These are phyloP conservation scores for Neurospora crassa DNA, from an alignment of 2,329 filamentous ascomycete species.

Conservation along the genomic window DNA sequence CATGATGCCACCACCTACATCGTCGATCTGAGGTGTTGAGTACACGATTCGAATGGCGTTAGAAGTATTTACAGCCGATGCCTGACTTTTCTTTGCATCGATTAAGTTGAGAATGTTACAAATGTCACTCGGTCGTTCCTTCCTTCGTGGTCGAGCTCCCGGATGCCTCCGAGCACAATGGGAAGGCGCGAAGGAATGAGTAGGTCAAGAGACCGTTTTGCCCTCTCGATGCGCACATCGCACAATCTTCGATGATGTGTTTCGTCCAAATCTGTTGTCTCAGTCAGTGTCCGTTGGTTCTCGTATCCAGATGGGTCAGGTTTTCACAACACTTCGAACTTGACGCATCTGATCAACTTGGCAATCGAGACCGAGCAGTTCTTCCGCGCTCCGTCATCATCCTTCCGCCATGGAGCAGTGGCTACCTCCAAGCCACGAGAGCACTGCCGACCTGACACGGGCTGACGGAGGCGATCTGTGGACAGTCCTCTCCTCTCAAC, in stretches of 20 bases:
- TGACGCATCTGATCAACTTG: neutral
- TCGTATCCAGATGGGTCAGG: neutral
- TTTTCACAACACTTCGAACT: neutral
- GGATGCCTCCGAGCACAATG: neutral
- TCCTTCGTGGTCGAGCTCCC: neutral
- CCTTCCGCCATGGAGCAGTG: neutral
- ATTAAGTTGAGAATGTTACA: neutral
- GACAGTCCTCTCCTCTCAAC: neutral
- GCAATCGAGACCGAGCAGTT: neutral
- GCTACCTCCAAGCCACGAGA: neutral
- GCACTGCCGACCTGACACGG: conserved; percentile 2
- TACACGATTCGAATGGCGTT: neutral
- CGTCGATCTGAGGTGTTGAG: neutral
- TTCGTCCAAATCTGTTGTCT: neutral
- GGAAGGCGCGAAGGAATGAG: neutral
- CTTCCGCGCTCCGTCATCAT: neutral
- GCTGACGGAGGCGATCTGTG: conserved; percentile 9
- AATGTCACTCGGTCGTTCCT: neutral
- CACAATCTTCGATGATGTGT: neutral
- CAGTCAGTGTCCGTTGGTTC: neutral
- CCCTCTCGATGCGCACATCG: neutral
- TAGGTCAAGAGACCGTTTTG: neutral
- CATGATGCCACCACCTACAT: neutral
- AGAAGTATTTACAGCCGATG: neutral
- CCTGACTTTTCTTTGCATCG: neutral